Evolutionary conservation across 768 basidiomycete species (phyloP).

Genomic region (Sporobolomyces pararoseus): DNA sequence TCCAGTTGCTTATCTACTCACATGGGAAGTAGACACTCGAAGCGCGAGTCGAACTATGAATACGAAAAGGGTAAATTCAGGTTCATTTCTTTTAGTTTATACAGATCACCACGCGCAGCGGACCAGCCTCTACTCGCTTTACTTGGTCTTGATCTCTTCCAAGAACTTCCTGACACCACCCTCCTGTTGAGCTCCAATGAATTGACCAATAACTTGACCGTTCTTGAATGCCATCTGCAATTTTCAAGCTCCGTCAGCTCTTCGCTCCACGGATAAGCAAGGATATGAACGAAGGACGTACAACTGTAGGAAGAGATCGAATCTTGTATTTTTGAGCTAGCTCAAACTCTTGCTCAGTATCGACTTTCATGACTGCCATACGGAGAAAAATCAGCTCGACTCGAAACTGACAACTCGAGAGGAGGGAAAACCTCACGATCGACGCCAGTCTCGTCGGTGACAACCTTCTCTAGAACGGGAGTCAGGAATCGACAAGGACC

Average conservation of each 20-base stretch:
- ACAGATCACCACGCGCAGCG: too few relatives aligned
- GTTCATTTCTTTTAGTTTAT: too few relatives aligned
- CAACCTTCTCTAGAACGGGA: conserved; percentile 28
- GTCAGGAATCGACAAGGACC: conserved; percentile 28
- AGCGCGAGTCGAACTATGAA: too few relatives aligned
- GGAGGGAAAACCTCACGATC: conserved; percentile 19
- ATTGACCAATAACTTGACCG: conserved; percentile 27
- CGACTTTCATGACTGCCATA: conserved; percentile 32
- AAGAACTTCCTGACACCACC: conserved; percentile 29
- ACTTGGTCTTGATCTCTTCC: conserved; percentile 16
- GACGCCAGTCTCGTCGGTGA: conserved; percentile 6
- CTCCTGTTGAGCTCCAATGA: conserved; percentile 27
- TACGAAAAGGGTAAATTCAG: too few relatives aligned
- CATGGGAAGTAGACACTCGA: too few relatives aligned
- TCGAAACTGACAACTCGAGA: background rate
- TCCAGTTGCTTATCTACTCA: too few relatives aligned
- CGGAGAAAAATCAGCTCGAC: background rate
- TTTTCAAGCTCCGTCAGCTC: too few relatives aligned
- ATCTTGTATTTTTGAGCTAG: conserved; percentile 35
- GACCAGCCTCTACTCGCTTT: background rate
- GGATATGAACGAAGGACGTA: conserved; percentile 1
- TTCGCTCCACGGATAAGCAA: background rate
- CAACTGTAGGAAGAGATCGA: conserved; percentile 26
- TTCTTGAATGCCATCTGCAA: conserved; percentile 37
- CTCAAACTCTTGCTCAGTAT: conserved; percentile 30